Percentiles rank a stretch among this genome's conserved stretches.
phyloP scores from a whole-genome alignment of 805 yeast genomes.

The Saturnispora bothae region DNA sequence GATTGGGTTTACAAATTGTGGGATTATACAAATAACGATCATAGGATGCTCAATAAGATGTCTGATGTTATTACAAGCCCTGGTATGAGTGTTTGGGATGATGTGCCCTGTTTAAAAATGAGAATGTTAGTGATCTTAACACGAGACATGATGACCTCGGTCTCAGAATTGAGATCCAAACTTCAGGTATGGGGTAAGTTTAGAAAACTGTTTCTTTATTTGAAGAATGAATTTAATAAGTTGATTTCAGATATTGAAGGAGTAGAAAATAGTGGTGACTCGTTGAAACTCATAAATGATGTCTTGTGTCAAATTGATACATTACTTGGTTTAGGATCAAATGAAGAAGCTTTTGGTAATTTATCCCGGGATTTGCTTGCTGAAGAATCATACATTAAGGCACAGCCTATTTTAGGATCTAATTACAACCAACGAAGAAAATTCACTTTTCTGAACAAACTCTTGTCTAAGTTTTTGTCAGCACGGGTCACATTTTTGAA shows the following conservation, averaged over 20 bases:
- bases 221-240: not conserved
- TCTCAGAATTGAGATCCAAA: not conserved
- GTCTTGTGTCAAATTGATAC: not conserved
- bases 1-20: not conserved
- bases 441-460: constrained; percentile 18
- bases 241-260: not conserved
- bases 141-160: not conserved
- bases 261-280: not conserved
- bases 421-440: not conserved
- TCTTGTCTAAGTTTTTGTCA: constrained; percentile 31
- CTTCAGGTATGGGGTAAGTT: not conserved
- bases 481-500: constrained; percentile 32
- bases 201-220: not conserved
- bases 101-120: not conserved
- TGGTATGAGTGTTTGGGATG: not conserved
- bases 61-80: not conserved
- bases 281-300: not conserved
- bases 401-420: too few species aligned
- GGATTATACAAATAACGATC: not conserved
- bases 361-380: too few species aligned
- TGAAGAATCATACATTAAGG: too few species aligned
- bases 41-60: not conserved
- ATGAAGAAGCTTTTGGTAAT: not conserved
- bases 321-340: not conserved
- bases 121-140: not conserved